Evolutionary conservation across 179 eudicot species (phyloP).

Genomic region (Patellifolia procumbens): DNA sequence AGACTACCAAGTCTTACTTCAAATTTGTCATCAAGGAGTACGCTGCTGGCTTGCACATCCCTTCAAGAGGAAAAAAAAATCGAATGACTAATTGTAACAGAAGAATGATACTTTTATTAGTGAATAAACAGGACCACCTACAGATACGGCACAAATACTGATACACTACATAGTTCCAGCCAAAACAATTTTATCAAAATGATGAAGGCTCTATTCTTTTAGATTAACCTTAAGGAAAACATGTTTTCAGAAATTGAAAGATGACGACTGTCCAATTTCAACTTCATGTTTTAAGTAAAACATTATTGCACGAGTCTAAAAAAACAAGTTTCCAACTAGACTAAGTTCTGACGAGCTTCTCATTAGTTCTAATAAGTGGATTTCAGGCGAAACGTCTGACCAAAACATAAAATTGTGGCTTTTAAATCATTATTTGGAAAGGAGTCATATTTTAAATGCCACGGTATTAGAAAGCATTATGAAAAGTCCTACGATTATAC

Average conservation of each 20-base stretch:
- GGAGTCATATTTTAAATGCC: neutral
- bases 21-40: slow-evolving; percentile 89
- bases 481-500: neutral
- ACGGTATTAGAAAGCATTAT: neutral
- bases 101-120: neutral
- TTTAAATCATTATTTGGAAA: neutral
- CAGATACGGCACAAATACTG: neutral
- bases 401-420: neutral
- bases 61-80: slow-evolving; percentile 33
- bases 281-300: no score
- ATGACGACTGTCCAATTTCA: no score
- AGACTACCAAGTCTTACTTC: slow-evolving; percentile 92
- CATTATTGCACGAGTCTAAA: no score
- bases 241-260: no score
- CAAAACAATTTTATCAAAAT: neutral
- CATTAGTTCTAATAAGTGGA: neutral
- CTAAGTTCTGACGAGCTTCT: no score
- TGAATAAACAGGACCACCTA: neutral
- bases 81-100: neutral
- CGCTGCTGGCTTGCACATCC: slow-evolving; percentile 89
- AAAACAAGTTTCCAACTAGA: no score
- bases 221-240: no score
- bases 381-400: neutral
- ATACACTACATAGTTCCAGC: neutral
- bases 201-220: no score